Evolutionary conservation across 2,329 filamentous ascomycete genomes (phyloP).

Genomic region (Xylariaceae sp.): DNA sequence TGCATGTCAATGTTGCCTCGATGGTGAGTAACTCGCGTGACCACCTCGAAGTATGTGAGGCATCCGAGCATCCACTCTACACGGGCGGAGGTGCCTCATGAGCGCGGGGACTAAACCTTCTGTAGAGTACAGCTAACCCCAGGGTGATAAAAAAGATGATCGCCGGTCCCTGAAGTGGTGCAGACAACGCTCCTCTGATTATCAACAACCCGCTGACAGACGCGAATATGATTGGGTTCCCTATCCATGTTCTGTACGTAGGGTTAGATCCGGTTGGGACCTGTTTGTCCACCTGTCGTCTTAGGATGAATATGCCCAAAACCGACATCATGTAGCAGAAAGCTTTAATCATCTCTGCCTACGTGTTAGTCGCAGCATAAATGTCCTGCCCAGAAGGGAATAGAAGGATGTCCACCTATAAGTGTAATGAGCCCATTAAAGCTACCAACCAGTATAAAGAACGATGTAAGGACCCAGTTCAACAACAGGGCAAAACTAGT

Average conservation of each 20-base stretch:
- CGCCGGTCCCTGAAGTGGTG: slow-evolving; percentile 39
- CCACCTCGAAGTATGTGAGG: slow-evolving; percentile 17
- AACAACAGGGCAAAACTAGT: slow-evolving; percentile 34
- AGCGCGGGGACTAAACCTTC: slow-evolving; percentile 35
- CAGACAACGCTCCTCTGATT: slow-evolving; percentile 37
- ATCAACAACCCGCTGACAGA: slow-evolving; percentile 38
- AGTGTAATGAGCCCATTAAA: slow-evolving; percentile 39
- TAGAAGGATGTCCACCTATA: slow-evolving; percentile 32
- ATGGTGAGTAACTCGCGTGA: slow-evolving; percentile 24
- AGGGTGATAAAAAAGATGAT: slow-evolving; percentile 39
- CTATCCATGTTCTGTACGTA: slow-evolving; percentile 34
- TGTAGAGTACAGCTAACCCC: slow-evolving; percentile 36
- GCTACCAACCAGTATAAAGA: slow-evolving; percentile 36
- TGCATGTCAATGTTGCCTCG: slow-evolving; percentile 14
- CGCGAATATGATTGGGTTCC: slow-evolving; percentile 39
- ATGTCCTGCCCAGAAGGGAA: neutral
- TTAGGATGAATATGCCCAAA: slow-evolving; percentile 37
- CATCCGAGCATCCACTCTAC: slow-evolving; percentile 29
- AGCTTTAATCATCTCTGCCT: slow-evolving; percentile 37
- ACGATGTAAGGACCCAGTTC: slow-evolving; percentile 34
- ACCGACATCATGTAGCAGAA: slow-evolving; percentile 39
- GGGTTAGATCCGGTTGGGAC: slow-evolving; percentile 22
- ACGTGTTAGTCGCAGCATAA: slow-evolving; percentile 26
- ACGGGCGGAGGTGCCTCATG: slow-evolving; percentile 29
- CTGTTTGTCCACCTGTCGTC: slow-evolving; percentile 28